Evolutionary conservation across 2,329 filamentous ascomycete species (phyloP).

Genomic region (Colletotrichum sansevieriae): DNA sequence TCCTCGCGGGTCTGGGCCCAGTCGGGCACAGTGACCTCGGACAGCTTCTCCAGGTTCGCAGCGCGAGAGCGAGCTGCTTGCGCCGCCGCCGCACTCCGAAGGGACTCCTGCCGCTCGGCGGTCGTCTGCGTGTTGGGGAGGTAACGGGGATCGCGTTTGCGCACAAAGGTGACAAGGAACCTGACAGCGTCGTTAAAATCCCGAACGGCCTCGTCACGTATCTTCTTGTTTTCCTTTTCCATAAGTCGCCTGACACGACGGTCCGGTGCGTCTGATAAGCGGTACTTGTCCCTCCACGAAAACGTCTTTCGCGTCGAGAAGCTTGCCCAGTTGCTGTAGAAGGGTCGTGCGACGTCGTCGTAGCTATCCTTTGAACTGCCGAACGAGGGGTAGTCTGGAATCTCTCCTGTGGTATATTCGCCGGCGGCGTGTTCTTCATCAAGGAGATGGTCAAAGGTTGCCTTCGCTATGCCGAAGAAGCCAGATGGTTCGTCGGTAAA

Average conservation of each 20-base stretch:
- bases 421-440: slow-evolving; percentile 83
- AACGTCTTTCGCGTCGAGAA: slow-evolving; percentile 91
- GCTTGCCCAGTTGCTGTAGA: slow-evolving; percentile 84
- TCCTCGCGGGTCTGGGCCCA: slow-evolving; percentile 77
- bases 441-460: slow-evolving; percentile 84
- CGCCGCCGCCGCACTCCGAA: slow-evolving; percentile 83
- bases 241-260: slow-evolving; percentile 84
- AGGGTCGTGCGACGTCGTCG: slow-evolving; percentile 80
- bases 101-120: slow-evolving; percentile 80
- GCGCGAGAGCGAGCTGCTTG: slow-evolving; percentile 88
- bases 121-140: slow-evolving; percentile 82
- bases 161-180: slow-evolving; percentile 87
- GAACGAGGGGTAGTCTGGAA: slow-evolving; percentile 83
- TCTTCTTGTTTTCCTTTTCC: slow-evolving; percentile 93
- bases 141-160: slow-evolving; percentile 91
- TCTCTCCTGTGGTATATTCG: slow-evolving; percentile 73
- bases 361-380: slow-evolving; percentile 82
- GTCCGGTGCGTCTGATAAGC: slow-evolving; percentile 88
- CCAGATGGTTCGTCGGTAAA: slow-evolving; percentile 85
- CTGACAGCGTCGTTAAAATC: slow-evolving; percentile 95
- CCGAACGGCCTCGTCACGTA: slow-evolving; percentile 83
- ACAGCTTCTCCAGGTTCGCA: slow-evolving; percentile 81
- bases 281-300: slow-evolving; percentile 89
- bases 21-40: slow-evolving; percentile 74
- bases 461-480: slow-evolving; percentile 85